Evolutionary conservation across 225 moss, liverwort and hornwort species (phyloP), one percentile per base, ranked within the genome.

Genomic region (Rhytidiadelphus loreus): DNA sequence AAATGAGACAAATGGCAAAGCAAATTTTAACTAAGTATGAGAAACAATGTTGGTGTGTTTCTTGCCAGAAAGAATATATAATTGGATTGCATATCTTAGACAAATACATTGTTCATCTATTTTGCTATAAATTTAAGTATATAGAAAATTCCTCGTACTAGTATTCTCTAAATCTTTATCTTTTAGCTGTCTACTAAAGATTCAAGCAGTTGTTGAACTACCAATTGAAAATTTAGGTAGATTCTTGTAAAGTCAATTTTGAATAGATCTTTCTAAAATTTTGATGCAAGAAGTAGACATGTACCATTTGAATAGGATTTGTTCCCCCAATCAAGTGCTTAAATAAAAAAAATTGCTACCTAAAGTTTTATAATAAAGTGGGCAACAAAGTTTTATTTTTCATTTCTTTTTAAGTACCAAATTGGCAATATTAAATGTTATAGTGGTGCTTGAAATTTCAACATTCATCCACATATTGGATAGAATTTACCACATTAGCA

Each of bases 261-360:
- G 12, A 66, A 66, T 21, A 2, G 1, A 22, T 66, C 11, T 19
- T n/a, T 37, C 4, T 11, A 1, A 66, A n/a, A 37, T n/a, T 66
- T 66, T 37, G 12, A 66, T 20, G n/a, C 6, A 21, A n/a, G 0
- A 3, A 70, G 0, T 41, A 41, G 8, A 8, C 5, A 14, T 15
- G 5, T 25, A 24, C 8, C 8, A 0, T 70, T 3, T 41, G 14
- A 2, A 24, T 4, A 39, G 0, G 41, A 24, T 12, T 70, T 23
- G 24, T 24, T 70, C 37, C 6, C 16, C 26, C 16, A 26, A 43
- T 16, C 0, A 0, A 2, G 2, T 16, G 0, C 16, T 6, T 0
- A 71, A 0, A 16, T 43, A 1, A 9, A 71, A 71, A 44, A 9
- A 9, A 2, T 16, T 43, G 0, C 1, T 43, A 2, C 0, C 15